These are phyloP conservation scores for Datura wrightii DNA, from an alignment of 257 asterid species.

Conservation along the genomic window DNA sequence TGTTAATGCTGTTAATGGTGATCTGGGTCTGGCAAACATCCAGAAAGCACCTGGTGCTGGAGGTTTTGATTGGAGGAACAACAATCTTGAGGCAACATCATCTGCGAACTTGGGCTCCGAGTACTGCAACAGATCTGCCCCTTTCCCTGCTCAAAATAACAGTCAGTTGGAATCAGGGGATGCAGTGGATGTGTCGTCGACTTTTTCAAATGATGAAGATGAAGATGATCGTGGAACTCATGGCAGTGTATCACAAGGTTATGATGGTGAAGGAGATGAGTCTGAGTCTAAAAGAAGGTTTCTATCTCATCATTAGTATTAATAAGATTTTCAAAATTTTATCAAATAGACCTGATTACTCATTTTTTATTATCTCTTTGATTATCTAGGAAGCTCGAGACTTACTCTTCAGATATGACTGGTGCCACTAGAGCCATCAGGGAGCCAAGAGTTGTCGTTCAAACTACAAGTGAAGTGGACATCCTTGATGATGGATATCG, in stretches of 20 bases:
- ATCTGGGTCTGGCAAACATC: conserved; percentile 51
- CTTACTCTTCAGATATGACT: conserved; percentile 50
- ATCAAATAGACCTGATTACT: background rate
- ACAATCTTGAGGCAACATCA: conserved; percentile 56
- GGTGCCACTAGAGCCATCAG: conserved; percentile 69
- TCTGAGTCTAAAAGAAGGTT: conserved; percentile 87
- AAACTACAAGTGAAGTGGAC: conserved; percentile 92
- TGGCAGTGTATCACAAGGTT: conserved; percentile 69
- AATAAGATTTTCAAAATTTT: background rate
- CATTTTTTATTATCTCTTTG: conserved; percentile 25
- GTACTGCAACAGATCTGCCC: conserved; percentile 45
- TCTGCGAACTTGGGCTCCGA: conserved; percentile 50
- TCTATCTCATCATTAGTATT: conserved; percentile 26
- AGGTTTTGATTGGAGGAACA: conserved; percentile 54
- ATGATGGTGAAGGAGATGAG: conserved; percentile 83
- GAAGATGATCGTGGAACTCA: conserved; percentile 69
- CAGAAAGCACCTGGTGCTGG: conserved; percentile 51
- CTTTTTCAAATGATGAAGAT: conserved; percentile 70
- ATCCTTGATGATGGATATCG: conserved; percentile 91
- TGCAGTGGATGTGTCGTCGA: conserved; percentile 59
- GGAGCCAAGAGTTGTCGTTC: conserved; percentile 94
- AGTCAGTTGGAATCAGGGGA: conserved; percentile 56
- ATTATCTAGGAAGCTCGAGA: conserved; percentile 56
- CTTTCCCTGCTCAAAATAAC: conserved; percentile 51
- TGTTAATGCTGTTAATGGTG: conserved; percentile 42